Evolutionary conservation across 306 rosid genomes (phyloP), one percentile per base, ranked within the genome.

Genomic region (Corylus heterophylla): DNA sequence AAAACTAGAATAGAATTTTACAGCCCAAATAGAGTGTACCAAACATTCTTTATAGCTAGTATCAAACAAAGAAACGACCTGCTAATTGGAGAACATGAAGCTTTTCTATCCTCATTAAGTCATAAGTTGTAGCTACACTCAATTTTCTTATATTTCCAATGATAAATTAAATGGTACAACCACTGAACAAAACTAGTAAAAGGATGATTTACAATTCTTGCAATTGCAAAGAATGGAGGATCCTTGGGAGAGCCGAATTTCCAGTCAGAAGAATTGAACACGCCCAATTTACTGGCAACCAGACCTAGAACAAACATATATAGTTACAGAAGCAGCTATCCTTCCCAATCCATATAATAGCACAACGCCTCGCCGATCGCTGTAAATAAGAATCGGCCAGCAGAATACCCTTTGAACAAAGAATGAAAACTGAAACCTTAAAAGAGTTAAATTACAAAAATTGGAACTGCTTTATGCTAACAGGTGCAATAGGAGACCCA

Each of bases 381-480:
- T 58, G 63, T 83, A 81, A 85, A 89, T 86, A 85, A 76, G 64
- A 86, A 89, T 75, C 49, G 76, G 81, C 83, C 81, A 35, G 71
- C 66, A 18, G 51, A 47, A 54, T 35, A 61, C 76, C 22, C 3
- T 11, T 83, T 49, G 55, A 45, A 54, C 31, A 71, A 87, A 87
- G 80, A 88, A 78, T 77, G 74, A 82, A 79, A 83, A 69, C 69
- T n/a, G 48, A 54, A 89, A 83, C 63, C 75, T 63, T 25, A 59
- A 9, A 61, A 58, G 56, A 82, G 35, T 84, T 74, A 55, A 76
- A 67, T 80, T 76, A 84, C 87, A 79, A 88, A 88, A 86, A 72
- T 58, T 45, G 85, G 81, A 82, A 77, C 79, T 55, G 78, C 83
- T 71, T 73, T 62, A 84, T 74, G 86, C 68, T 69, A 78, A 18